These are phyloP conservation scores for Rhodamnia argentea DNA, from an alignment of 345 rosid genomes.

Conservation along the genomic window DNA sequence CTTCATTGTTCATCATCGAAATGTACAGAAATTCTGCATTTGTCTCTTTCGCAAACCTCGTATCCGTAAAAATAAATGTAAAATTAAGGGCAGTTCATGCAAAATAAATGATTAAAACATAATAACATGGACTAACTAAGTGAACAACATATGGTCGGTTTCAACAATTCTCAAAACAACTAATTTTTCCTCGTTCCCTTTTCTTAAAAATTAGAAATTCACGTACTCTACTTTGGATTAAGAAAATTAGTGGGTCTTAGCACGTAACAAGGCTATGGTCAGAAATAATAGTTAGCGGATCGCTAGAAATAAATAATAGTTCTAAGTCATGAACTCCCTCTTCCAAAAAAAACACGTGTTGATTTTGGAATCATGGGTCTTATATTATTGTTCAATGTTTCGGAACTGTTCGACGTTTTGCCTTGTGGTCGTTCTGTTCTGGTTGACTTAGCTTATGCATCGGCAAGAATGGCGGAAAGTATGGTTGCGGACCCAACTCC, in stretches of 20 bases:
- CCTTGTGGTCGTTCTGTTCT: background rate
- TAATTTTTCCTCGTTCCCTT: background rate
- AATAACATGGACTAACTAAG: background rate
- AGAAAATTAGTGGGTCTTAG: background rate
- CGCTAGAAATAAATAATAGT: background rate
- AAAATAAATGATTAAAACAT: background rate
- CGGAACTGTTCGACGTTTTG: background rate
- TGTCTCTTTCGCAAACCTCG: too few species aligned
- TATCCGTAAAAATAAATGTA: background rate
- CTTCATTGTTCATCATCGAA: background rate
- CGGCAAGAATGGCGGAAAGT: background rate
- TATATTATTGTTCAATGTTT: rapidly evolving
- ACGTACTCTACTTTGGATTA: background rate
- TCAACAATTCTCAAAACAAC: background rate
- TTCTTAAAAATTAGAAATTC: background rate
- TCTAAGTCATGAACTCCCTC: background rate
- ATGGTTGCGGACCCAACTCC: background rate
- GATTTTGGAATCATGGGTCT: background rate
- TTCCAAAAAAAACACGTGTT: background rate
- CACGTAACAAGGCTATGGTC: background rate
- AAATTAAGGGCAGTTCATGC: background rate
- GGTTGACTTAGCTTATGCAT: background rate
- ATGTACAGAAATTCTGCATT: background rate
- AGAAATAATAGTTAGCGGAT: background rate
- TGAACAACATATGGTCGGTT: background rate